phyloP scores from a whole-genome alignment of 2,329 filamentous ascomycete species.

The Grosmannia penicillata region DNA sequence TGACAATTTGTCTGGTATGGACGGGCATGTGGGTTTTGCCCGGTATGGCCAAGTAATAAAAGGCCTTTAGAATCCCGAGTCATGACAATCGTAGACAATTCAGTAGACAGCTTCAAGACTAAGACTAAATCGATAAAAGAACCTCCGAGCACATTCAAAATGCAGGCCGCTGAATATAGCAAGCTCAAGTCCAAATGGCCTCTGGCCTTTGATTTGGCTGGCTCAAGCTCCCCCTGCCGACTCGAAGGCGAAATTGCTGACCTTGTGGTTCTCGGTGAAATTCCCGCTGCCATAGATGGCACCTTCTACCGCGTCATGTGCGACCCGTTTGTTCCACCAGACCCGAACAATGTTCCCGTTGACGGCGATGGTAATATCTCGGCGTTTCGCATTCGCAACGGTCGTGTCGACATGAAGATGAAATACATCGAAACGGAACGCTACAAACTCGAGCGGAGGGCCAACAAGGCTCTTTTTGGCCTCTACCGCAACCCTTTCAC shows the following conservation, averaged over 20 bases:
- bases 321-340: constrained; percentile 22
- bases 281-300: constrained; percentile 17
- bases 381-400: constrained; percentile 18
- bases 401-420: constrained; percentile 16
- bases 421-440: constrained; percentile 19
- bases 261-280: constrained; percentile 3
- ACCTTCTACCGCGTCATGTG: constrained; percentile 24
- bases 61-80: too few species aligned
- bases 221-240: background rate
- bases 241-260: constrained; percentile 1
- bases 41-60: too few species aligned
- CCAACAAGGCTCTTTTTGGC: constrained; percentile 17
- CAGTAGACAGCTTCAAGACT: too few species aligned
- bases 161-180: background rate
- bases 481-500: constrained; percentile 12
- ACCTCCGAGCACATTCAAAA: background rate
- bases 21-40: too few species aligned
- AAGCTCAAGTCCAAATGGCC: background rate
- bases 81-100: background rate
- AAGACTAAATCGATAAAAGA: too few species aligned
- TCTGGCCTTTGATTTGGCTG: background rate
- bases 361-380: constrained; percentile 23
- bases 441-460: constrained; percentile 13
- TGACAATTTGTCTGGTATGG: too few species aligned
- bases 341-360: constrained; percentile 19